Base-by-base conservation (phyloP, 176 grass and related monocot genomes). In the Juncus inflexus region DNA sequence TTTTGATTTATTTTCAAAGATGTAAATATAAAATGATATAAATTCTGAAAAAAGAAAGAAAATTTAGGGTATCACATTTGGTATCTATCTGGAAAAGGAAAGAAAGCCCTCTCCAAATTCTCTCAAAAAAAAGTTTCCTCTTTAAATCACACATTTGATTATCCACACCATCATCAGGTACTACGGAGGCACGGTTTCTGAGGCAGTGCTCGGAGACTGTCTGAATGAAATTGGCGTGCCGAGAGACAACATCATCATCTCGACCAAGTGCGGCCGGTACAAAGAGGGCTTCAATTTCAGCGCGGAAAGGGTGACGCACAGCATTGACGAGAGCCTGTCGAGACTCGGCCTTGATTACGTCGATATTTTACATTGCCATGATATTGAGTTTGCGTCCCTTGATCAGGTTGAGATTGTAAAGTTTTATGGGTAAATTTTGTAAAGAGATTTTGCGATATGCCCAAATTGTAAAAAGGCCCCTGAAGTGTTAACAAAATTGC, bases 231-330 rank as follows among this genome's bases (percentile, higher is more conserved):
- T 82, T 51, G 82, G 63, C 53, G 79, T 79, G 61, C 82, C 74
- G 49, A 76, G 84, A 14, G 84, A 86, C 49, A 15, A 51, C 10
- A 12, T 89, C 79, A 69, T 96, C 4, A 55, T 96, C 54, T 81
- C 92, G 79, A 96, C 87, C 59, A 96, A 89, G 77, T 91, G 92
- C 45, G 84, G 87, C 49, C 82, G 92, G 60, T 96, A 96, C 82
- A 63, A 15, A 28, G 87, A 96, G 0, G 91, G 92, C 0, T 97
- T 97, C 77, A 82, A 89, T 77, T 97, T 97, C 79, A 86, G 71
- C 62, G 92, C 80, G n/a, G 77, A 38, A 67, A 76, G 87, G 15
- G 80, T 97, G 45, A 81, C 74, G 0, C 74, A 70, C 40, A 88
- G 87, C 70, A 2, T 96, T 40, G 84, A 91, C 60, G 87, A 96